phyloP scores from a whole-genome alignment of 2,329 filamentous ascomycete species.

The Plenodomus tracheiphilus region DNA sequence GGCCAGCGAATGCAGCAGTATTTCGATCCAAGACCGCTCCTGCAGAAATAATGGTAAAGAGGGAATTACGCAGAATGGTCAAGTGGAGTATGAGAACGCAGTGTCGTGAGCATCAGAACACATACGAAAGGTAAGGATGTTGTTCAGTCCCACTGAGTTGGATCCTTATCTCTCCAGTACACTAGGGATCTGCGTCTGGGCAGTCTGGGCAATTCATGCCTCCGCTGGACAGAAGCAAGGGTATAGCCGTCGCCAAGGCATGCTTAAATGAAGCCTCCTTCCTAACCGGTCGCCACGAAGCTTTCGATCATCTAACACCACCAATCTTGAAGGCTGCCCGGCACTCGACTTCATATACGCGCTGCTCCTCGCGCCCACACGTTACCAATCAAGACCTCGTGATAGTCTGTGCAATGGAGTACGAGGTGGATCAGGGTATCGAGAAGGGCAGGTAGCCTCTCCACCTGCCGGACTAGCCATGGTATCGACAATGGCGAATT shows the following conservation, averaged over 20 bases:
- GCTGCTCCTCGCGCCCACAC: conserved; percentile 12
- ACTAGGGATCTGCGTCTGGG: conserved; percentile 20
- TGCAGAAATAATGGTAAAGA: too few relatives aligned
- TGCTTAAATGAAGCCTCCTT: conserved; percentile 36
- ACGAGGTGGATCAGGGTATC: conserved; percentile 17
- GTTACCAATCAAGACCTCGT: conserved; percentile 27
- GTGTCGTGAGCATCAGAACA: not conserved
- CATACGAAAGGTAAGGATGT: not conserved
- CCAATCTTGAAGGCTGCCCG: conserved; percentile 31
- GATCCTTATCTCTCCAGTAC: conserved; percentile 14
- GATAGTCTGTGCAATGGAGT: conserved; percentile 11
- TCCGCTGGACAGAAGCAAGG: conserved; percentile 2
- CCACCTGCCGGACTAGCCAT: conserved; percentile 36
- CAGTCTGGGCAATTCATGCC: conserved; percentile 13
- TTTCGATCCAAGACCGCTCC: not conserved
- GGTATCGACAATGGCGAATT: conserved; percentile 12
- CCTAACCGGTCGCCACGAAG: conserved; percentile 32
- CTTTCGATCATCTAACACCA: conserved; percentile 35
- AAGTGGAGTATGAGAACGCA: too few relatives aligned
- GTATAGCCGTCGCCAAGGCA: conserved; percentile 31
- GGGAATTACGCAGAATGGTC: too few relatives aligned
- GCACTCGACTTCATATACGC: conserved; percentile 24
- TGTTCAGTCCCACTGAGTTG: not conserved
- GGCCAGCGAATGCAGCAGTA: not conserved
- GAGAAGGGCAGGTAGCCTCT: conserved; percentile 31